Evolutionary conservation across 2,329 filamentous ascomycete species (phyloP).

Genomic region (Pseudocercospora macadamiae): DNA sequence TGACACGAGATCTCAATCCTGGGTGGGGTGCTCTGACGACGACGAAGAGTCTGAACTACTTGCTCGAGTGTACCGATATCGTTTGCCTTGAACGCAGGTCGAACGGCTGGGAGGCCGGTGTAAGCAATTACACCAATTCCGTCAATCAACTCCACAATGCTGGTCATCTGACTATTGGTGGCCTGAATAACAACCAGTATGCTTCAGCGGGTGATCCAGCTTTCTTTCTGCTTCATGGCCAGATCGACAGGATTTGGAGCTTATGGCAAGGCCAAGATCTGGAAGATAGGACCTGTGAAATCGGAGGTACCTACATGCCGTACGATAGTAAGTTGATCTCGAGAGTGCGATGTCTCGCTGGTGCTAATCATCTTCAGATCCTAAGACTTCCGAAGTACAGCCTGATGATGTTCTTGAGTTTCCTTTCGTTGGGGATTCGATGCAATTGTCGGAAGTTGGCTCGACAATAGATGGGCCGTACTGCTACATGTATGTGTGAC

Average conservation of each 20-base stretch:
- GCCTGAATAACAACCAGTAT: slow-evolving; percentile 48
- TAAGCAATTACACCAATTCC: background rate
- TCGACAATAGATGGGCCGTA: background rate
- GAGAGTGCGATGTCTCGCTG: background rate
- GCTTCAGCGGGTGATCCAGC: slow-evolving; percentile 50
- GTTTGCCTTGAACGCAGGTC: background rate
- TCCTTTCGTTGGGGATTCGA: background rate
- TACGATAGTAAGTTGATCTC: background rate
- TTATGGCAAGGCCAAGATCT: slow-evolving; percentile 54
- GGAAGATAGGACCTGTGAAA: slow-evolving; percentile 30
- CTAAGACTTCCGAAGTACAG: background rate
- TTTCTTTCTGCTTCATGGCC: slow-evolving; percentile 53
- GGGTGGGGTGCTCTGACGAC: background rate
- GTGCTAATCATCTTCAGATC: background rate
- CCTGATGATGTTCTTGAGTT: background rate
- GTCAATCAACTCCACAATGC: background rate
- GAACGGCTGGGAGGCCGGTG: background rate
- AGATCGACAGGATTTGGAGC: slow-evolving; percentile 48
- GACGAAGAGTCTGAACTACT: background rate
- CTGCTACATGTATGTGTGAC: background rate
- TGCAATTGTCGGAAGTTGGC: background rate
- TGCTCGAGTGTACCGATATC: background rate
- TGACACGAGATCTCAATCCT: slow-evolving; percentile 11
- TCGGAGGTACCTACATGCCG: background rate
- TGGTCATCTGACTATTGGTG: slow-evolving; percentile 51